Conservation (phyloP, 441 rosid species). For the Geranium incanum region DNA sequence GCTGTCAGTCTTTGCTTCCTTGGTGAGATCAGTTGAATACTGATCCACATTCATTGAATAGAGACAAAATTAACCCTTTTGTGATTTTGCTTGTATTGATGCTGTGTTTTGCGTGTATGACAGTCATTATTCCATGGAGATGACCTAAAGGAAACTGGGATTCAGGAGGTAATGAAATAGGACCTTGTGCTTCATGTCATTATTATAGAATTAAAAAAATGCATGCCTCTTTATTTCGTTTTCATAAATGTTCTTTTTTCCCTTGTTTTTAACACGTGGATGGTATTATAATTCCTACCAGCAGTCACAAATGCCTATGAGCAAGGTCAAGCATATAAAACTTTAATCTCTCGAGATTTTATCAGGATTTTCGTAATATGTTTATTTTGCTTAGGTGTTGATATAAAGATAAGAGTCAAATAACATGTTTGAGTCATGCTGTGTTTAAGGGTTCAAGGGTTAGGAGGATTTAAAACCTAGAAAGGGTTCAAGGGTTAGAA, state of each 20-base stretch:
- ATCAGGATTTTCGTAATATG: neutral
- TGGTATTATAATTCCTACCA: too few relatives aligned
- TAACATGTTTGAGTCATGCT: neutral
- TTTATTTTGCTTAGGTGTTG: neutral
- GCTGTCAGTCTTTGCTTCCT: slow-evolving; percentile 4
- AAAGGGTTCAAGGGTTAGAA: neutral
- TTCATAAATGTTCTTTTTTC: neutral
- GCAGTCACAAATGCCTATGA: neutral
- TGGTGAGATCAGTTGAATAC: slow-evolving; percentile 6
- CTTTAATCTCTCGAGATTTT: neutral
- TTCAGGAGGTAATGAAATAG: slow-evolving; percentile 60
- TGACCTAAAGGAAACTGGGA: slow-evolving; percentile 72
- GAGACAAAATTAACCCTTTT: neutral
- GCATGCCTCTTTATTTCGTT: neutral
- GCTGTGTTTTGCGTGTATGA: slow-evolving; percentile 28
- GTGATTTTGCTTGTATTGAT: slow-evolving; percentile 16
- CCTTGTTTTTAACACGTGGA: too few relatives aligned
- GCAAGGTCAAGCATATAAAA: neutral
- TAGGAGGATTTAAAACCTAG: neutral
- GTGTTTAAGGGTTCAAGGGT: neutral
- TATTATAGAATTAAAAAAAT: neutral
- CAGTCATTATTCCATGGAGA: slow-evolving; percentile 77
- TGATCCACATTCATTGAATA: neutral
- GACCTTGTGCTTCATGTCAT: neutral
- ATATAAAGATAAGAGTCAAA: neutral